Base-by-base conservation (phyloP, 2,329 filamentous ascomycete species). In the Pseudopithomyces maydicus region DNA sequence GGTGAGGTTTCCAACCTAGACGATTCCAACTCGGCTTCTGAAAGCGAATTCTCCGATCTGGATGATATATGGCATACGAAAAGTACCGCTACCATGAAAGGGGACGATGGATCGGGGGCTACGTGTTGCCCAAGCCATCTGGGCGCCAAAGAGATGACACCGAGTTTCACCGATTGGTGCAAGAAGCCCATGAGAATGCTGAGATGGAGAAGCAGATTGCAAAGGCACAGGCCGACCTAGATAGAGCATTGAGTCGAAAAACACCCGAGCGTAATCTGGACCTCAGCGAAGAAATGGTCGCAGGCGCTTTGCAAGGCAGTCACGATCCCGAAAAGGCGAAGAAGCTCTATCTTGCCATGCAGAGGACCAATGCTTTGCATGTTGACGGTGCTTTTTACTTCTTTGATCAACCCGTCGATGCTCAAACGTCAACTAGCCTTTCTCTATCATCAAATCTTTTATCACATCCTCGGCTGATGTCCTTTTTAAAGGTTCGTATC, bases 21-120 rank as follows among this genome's bases (percentile, higher is more conserved):
- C 26, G 26, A 29, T 29, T 81, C 82, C 44, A 88, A 85, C 52
- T 92, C 90, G 0, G 90, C 93, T 67, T 88, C 89, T 10, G 89
- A 90, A n/a, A 84, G 84, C 17, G 83, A 82, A 8, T 55, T 74
- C 2, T 56, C 57, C 11, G 82, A 84, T 47, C 88, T 88, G 0
- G 79, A 84, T 56, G 38, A 33, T 10, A 23, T 33, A 2, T 79
- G 54, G n/a, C 35, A 14, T 6, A 38, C n/a, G n/a, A 55, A 39
- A 17, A 51, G 52, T 22, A 57, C 50, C 6, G 41, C 45, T n/a
- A 33, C 54, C 14, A 57, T 49, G 15, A 26, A 20, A 32, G 57
- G 55, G n/a, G 57, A 43, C 6, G 43, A 52, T 11, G 52, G 62
- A 1, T 26, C 61, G 14, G 56, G 4, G 57, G 63, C 8, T 60